phyloP scores from a whole-genome alignment of 2,329 filamentous ascomycete genomes.

The Fusarium verrucosum region DNA sequence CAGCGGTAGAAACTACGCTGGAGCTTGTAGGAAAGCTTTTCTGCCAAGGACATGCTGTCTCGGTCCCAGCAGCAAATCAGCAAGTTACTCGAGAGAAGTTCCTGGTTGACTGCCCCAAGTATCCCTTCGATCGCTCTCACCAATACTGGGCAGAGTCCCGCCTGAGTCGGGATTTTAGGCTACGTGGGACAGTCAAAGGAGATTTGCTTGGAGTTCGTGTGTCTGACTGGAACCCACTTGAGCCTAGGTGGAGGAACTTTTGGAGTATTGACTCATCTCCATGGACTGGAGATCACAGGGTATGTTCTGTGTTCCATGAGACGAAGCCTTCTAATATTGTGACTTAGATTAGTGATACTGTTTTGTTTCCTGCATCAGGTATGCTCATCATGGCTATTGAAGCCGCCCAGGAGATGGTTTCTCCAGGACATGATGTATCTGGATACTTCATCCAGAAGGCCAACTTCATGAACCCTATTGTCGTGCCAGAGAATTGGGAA shows the following conservation, averaged over 20 bases:
- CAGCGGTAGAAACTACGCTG: not conserved
- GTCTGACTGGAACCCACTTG: constrained; percentile 30
- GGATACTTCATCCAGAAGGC: not conserved
- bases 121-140: constrained; percentile 5
- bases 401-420: constrained; percentile 36
- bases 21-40: not conserved
- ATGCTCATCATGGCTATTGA: constrained; percentile 60
- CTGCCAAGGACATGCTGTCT: not conserved
- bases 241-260: constrained; percentile 44
- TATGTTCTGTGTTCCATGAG: not conserved
- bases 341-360: constrained; percentile 7
- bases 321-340: not conserved
- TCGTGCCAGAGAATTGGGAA: constrained; percentile 1
- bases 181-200: constrained; percentile 46
- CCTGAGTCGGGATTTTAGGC: constrained; percentile 42
- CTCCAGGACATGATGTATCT: accelerated
- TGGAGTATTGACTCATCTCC: constrained; percentile 35
- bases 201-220: constrained; percentile 52
- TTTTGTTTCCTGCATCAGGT: constrained; percentile 31
- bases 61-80: not conserved
- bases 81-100: not conserved
- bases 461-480: not conserved
- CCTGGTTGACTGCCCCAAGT: not conserved
- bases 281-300: constrained; percentile 54
- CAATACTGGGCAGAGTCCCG: constrained; percentile 51